Base-by-base conservation (phyloP, 176 grass and related monocot genomes). In the Microstegium vimineum region DNA sequence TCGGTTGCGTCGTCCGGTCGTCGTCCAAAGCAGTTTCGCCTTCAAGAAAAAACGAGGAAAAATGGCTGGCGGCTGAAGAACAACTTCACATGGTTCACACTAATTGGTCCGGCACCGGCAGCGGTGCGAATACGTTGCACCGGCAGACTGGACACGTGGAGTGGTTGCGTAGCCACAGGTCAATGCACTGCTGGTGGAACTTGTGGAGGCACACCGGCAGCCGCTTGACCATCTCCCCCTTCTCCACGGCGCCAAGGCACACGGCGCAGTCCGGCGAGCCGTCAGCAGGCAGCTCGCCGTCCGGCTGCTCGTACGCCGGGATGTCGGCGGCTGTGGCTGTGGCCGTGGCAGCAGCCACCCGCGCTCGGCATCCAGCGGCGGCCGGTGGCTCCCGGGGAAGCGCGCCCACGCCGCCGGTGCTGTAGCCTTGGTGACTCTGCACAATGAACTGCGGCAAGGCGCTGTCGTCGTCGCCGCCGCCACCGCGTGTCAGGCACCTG, bases 161-260 rank as follows among this genome's bases (percentile, higher is more conserved):
- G 25, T 62, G 22, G 42, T 37, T n/a, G 6, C 13, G 23, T 2
- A 75, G 61, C 81, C 81, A 83, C 16, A 0, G 15, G 71, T 75
- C 81, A 16, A 83, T 30, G 32, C 81, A 83, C 15, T 37, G 32
- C 61, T 31, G 71, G 61, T 83, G 81, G 71, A 83, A 83, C 32
- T 38, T 1, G 71, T 83, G 81, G 41, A 62, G n/a, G 86, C 87
- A 89, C 30, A 14, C 72, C 22, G 90, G 87, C 52, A 92, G 65
- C 52, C 23, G 42, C 27, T 72, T 73, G 32, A 82, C 82, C 45
- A 69, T 73, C 33, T 88, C 56, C 9, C 63, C 86, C 32, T 66
- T 62, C 56, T 74, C 69, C 42, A 91, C 49, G 13, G 16, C 70
- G 37, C 75, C 73, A 0, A 88, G 76, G 75, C 90, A 91, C n/a